phyloP scores from a whole-genome alignment of 305 asterid genomes.

The Withania somnifera region DNA sequence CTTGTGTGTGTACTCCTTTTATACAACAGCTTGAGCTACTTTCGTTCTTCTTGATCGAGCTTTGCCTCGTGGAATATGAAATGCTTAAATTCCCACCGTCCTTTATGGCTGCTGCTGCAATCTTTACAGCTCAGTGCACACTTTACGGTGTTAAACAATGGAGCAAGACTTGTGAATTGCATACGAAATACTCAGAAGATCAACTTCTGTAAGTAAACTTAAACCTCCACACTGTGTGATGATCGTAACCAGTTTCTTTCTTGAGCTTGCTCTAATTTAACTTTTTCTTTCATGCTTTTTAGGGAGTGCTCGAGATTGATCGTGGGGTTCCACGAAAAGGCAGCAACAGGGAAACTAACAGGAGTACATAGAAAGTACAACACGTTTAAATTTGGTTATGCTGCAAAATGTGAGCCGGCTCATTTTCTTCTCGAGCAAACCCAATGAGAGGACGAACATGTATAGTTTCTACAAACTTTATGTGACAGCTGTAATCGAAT shows the following conservation, averaged over 20 bases:
- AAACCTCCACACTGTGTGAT: no score
- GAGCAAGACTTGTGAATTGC: slow-evolving; percentile 81
- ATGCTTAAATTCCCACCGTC: slow-evolving; percentile 77
- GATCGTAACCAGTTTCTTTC: neutral
- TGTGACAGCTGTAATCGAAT: slow-evolving; percentile 15
- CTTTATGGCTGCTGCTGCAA: slow-evolving; percentile 65
- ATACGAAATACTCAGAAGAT: slow-evolving; percentile 57
- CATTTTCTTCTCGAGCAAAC: slow-evolving; percentile 41
- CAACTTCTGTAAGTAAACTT: slow-evolving; percentile 44
- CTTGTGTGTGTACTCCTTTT: neutral
- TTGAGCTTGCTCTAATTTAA: neutral
- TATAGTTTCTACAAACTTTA: slow-evolving; percentile 42
- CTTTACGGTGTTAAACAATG: slow-evolving; percentile 56
- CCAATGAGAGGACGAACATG: slow-evolving; percentile 31
- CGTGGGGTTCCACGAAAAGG: slow-evolving; percentile 46
- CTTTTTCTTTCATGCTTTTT: neutral
- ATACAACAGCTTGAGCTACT: slow-evolving; percentile 52
- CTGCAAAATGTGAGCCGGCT: slow-evolving; percentile 62
- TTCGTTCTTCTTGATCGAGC: slow-evolving; percentile 80
- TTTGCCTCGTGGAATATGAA: slow-evolving; percentile 80
- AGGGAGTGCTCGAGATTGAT: slow-evolving; percentile 60
- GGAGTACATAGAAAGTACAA: slow-evolving; percentile 76
- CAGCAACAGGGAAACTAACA: slow-evolving; percentile 57
- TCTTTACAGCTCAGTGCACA: slow-evolving; percentile 63
- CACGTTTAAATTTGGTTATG: slow-evolving; percentile 52